These are phyloP conservation scores for Lentinula boryana DNA, from an alignment of 768 basidiomycete species.

Conservation along the genomic window DNA sequence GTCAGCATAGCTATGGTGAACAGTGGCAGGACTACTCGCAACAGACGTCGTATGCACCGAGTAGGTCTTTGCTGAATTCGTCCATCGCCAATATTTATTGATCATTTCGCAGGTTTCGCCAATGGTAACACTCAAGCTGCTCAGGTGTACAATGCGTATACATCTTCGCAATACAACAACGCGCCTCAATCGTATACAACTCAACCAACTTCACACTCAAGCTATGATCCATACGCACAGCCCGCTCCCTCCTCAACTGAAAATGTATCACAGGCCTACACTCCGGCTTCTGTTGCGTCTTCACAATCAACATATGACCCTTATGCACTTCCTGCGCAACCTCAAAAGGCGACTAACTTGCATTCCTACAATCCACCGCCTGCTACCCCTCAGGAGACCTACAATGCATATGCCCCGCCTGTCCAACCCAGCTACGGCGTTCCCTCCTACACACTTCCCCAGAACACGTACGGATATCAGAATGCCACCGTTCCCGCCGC, in stretches of 20 bases:
- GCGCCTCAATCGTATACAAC: not conserved
- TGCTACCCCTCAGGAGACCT: slow-evolving; percentile 11
- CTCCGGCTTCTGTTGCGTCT: not conserved
- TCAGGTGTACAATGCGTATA: not conserved
- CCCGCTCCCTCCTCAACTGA: not conserved
- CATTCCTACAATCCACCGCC: slow-evolving; percentile 12
- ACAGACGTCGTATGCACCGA: not conserved
- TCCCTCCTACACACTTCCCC: slow-evolving; percentile 19
- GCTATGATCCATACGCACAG: not conserved
- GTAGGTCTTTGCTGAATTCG: not conserved
- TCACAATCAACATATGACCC: slow-evolving; percentile 8
- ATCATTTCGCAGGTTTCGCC: not conserved
- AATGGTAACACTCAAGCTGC: not conserved
- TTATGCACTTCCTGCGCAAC: slow-evolving; percentile 17
- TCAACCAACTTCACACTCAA: not conserved
- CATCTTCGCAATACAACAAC: not conserved
- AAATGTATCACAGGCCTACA: not conserved
- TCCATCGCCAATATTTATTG: not conserved
- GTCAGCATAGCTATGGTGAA: not conserved
- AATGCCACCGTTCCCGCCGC: slow-evolving; percentile 16
- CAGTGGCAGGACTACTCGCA: not conserved
- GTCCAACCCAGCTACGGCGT: slow-evolving; percentile 4
- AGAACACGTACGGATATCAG: slow-evolving; percentile 17
- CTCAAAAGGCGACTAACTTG: slow-evolving; percentile 9
- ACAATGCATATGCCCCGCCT: slow-evolving; percentile 14